These are phyloP conservation scores for Ajuga reptans DNA, from an alignment of 305 asterid species.

Conservation along the genomic window DNA sequence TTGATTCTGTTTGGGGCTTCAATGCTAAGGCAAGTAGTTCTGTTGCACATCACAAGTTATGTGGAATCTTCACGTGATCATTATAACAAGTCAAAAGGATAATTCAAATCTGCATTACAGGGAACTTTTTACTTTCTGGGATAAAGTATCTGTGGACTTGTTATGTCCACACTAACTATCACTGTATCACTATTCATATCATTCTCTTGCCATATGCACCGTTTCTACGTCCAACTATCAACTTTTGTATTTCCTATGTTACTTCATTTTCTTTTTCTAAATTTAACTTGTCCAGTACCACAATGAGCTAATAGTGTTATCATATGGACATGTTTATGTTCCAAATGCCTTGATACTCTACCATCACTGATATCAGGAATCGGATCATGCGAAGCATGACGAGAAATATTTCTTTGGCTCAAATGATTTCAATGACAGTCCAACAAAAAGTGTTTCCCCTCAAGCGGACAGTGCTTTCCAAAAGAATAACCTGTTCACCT, in stretches of 20 bases:
- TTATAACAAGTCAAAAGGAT: not conserved
- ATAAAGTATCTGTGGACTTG: not conserved
- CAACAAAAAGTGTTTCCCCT: constrained; percentile 54
- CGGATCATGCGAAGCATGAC: constrained; percentile 51
- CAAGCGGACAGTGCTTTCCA: constrained; percentile 44
- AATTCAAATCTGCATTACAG: not conserved
- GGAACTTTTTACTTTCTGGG: not conserved
- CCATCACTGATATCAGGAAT: constrained; percentile 39
- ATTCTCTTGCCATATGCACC: not conserved
- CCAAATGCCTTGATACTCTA: constrained; percentile 1
- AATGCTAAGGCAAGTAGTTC: constrained; percentile 56
- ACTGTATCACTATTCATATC: not conserved
- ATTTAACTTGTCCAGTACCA: not conserved
- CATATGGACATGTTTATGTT: not conserved
- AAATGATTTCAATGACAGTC: constrained; percentile 59
- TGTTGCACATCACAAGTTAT: not conserved
- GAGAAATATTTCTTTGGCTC: constrained; percentile 71
- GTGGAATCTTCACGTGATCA: not conserved
- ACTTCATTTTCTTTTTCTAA: not conserved
- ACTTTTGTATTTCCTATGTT: not conserved
- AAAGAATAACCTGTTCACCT: constrained; percentile 49
- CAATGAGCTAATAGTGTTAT: not conserved
- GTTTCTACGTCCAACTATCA: not conserved
- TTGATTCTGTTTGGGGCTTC: constrained; percentile 98
- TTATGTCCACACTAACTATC: not conserved